Evolutionary conservation across 164 flowering plant species (phyloP).

Genomic region (Piper longum): DNA sequence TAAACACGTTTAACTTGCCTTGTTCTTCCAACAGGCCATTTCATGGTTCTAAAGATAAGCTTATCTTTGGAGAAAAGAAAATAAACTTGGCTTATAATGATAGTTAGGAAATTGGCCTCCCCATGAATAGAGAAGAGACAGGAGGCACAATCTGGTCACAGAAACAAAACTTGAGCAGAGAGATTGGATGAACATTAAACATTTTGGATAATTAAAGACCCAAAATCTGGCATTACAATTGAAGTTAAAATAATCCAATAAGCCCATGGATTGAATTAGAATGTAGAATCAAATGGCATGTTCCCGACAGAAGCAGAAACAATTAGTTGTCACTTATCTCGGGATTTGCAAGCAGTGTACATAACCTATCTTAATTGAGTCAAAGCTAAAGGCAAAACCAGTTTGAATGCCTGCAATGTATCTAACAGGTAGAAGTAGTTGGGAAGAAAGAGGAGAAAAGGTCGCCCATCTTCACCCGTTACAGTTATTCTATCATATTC

Average conservation of each 20-base stretch:
- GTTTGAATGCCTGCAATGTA: slow-evolving; percentile 5
- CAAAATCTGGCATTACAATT: background rate
- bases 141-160: background rate
- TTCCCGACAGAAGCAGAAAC: slow-evolving; percentile 3
- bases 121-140: background rate
- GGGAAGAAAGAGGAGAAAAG: background rate
- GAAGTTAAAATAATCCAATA: too few species aligned
- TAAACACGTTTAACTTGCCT: too few species aligned
- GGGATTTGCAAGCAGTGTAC: slow-evolving; percentile 8
- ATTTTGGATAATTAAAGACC: background rate
- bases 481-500: background rate
- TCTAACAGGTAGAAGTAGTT: slow-evolving; percentile 13
- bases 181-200: slow-evolving; percentile 4
- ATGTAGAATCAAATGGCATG: slow-evolving; percentile 1
- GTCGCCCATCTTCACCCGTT: background rate
- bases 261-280: background rate
- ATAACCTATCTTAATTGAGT: slow-evolving; percentile 8
- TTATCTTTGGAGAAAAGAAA: too few species aligned
- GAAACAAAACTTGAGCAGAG: background rate
- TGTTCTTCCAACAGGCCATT: too few species aligned
- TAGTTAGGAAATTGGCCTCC: background rate
- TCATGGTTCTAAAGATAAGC: too few species aligned
- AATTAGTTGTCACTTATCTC: background rate
- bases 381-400: slow-evolving; percentile 8
- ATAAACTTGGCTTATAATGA: background rate